Evolutionary conservation across 108 stramenopile species (phyloP), one percentile per base, ranked within the genome.

Genomic region (Nitzschia palea): DNA sequence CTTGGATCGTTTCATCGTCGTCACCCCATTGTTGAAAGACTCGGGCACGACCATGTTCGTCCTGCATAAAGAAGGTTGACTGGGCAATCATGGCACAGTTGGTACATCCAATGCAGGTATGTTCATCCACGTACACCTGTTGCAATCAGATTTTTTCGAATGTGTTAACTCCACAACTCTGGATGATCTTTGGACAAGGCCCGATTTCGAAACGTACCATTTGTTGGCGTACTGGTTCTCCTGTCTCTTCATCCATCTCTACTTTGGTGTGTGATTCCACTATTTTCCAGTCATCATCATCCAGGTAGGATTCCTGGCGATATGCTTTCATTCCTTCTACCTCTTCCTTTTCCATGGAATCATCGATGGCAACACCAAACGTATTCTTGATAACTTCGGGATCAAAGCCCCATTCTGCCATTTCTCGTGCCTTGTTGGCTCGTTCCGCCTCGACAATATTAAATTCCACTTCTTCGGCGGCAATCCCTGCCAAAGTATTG

Each of bases 1-100:
- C 64, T 55, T 77, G 67, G 62, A 95, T 88, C 0, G 88, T 88
- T 66, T 90, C 87, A 28, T 89, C 86, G 45, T 89, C 88, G 70
- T 97, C 96, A n/a, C 93, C 90, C 86, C 93, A 91, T 65, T 97
- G 96, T 31, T 84, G 77, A 76, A 91, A 95, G 1, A 95, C 93
- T 27, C 96, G 78, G 10, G 94, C 94, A 32, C 93, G 73, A 37
- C 94, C 94, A 76, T 87, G 80, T 51, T 94, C 93, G 12, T 81
- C 64, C 25, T 97, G 81, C 96, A 97, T 97, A 62, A 86, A 97
- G 72, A 97, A 97, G 20, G 96, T 97, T 20, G 78, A 80, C 47
- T 89, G 91, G 0, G 96, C 93, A 64, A 90, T 78, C 73, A 67
- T 83, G 65, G 95, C 92, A 76, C 96, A 97, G 68, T 91, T 86